Evolutionary conservation across 345 rosid genomes (phyloP), one percentile per base, ranked within the genome.

Genomic region (Arabis hirsuta): DNA sequence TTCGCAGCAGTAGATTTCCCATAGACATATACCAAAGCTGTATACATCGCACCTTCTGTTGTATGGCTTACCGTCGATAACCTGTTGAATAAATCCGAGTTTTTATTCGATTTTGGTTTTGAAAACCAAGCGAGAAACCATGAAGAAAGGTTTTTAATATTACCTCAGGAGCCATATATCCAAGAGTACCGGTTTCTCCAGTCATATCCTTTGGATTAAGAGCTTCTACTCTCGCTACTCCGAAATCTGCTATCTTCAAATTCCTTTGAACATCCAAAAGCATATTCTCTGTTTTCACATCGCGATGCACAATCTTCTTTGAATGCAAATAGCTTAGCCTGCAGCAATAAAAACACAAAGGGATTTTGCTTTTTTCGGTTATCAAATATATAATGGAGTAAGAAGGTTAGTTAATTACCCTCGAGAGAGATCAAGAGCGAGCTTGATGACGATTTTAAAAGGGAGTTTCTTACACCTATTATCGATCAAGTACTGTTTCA

Each of bases 121-220:
- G 7, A 44, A 63, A 69, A 47, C 20, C 54, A 12, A 63, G 24
- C 56, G 39, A 47, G 10, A 6, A 54, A 51, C 14, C 55, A 4
- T 11, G 41, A 36, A 57, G 26, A 13, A 55, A 26, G 13, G 32
- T 5, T 39, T 44, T n/a, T 4, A 5, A 7, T 13, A 16, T 59
- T 79, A 94, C 98, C 98, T 94, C 98, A 0, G 98, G 97, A 58
- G 98, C 98, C 98, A 94, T 94, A 79, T 94, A 91, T 46, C 97
- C 97, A 55, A 89, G 91, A 32, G 97, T 91, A 42, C 97, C 97
- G 20, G 96, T 94, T 87, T 89, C 97, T 77, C 97, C 97, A 24
- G 98, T 91, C 98, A 94, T 94, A 59, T 94, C 97, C 43, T 78
- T 69, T 68, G 96, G 97, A 82, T 94, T 94, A 69, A 84, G 91